Conservation (phyloP, 192 early-diverging fungal species). For the Coemansia sp. region DNA sequence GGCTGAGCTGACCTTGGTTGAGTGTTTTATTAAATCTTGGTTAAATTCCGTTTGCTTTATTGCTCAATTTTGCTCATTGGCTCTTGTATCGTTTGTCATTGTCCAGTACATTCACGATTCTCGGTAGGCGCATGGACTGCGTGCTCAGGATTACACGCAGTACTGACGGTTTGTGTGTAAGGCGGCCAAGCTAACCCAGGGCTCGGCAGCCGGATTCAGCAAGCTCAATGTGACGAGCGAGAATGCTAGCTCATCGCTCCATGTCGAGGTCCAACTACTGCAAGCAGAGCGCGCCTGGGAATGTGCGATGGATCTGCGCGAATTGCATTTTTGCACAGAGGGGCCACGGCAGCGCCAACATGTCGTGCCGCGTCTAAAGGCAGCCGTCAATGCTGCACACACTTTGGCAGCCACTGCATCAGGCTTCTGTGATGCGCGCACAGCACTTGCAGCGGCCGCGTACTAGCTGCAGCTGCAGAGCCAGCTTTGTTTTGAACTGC, state of each 20-base stretch:
- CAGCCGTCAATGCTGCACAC: slow-evolving; percentile 27
- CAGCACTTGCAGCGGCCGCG: slow-evolving; percentile 22
- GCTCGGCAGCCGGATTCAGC: slow-evolving; percentile 20
- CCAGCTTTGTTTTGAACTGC: slow-evolving; percentile 41
- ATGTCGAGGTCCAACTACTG: slow-evolving; percentile 40
- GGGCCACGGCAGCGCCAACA: slow-evolving; percentile 51
- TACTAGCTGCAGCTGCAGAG: slow-evolving; percentile 44
- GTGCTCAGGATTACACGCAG: slow-evolving; percentile 40
- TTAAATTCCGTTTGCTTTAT: no score
- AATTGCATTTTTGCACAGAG: slow-evolving; percentile 45
- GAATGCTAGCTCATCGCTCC: slow-evolving; percentile 17
- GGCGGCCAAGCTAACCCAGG: slow-evolving; percentile 28
- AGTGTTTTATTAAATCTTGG: no score
- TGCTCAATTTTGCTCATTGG: no score
- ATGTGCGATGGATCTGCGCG: slow-evolving; percentile 49
- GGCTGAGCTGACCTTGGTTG: no score
- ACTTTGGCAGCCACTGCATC: slow-evolving; percentile 20
- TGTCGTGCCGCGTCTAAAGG: slow-evolving; percentile 35
- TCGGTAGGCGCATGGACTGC: slow-evolving; percentile 15
- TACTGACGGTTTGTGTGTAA: slow-evolving; percentile 52
- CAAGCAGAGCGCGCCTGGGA: slow-evolving; percentile 52
- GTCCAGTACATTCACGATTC: no score
- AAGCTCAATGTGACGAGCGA: slow-evolving; percentile 27
- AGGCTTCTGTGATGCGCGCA: slow-evolving; percentile 22
- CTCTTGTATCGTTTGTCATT: no score